phyloP scores from a whole-genome alignment of 2,329 filamentous ascomycete genomes.

The Emergomyces africanus region DNA sequence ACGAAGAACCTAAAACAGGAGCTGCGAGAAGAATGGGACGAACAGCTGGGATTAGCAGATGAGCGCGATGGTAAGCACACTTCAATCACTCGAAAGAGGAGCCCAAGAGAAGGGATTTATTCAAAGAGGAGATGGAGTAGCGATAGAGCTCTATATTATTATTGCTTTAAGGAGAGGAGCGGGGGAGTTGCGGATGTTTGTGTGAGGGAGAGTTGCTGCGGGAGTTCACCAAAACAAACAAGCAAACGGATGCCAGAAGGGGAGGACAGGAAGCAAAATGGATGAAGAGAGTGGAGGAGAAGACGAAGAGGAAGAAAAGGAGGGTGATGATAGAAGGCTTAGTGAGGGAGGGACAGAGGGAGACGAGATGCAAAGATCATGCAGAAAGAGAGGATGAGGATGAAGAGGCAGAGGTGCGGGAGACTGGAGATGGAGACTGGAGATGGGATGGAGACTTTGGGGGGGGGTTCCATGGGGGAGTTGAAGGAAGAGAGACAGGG shows the following conservation, averaged over 20 bases:
- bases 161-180: background rate
- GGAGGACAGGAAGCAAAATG: constrained; percentile 6
- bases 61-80: background rate
- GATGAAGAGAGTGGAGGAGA: constrained; percentile 10
- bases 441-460: background rate
- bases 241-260: background rate
- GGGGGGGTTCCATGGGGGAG: no score
- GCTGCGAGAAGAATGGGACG: background rate
- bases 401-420: no score
- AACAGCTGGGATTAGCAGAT: background rate
- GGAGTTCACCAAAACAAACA: background rate
- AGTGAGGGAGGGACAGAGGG: constrained; percentile 1
- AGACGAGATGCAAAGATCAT: background rate
- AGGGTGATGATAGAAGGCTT: constrained; percentile 5
- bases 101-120: background rate
- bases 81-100: background rate
- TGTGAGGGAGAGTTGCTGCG: background rate
- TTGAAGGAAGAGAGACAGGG: background rate
- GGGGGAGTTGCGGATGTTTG: background rate
- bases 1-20: background rate
- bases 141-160: no score
- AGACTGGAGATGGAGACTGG: no score
- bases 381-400: background rate
- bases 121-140: no score
- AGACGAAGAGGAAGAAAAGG: constrained; percentile 14